A percentile compares a stretch with the other conserved stretches of the same genome.
Conservation (phyloP, 352 stramenopile species). For the Globisporangium acanthophoron region DNA sequence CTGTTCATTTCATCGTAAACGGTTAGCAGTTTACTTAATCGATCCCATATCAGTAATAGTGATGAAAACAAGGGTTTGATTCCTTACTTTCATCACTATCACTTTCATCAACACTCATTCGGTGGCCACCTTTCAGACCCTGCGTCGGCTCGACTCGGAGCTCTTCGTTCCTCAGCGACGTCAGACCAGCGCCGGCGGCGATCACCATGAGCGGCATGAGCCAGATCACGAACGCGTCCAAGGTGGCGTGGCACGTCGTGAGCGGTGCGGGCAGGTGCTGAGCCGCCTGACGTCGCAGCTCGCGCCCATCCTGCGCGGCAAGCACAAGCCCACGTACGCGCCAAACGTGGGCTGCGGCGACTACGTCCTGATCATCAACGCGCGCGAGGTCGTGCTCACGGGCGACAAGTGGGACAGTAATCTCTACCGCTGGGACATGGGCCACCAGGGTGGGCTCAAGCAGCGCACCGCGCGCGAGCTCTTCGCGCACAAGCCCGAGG, state of each 20-base stretch:
- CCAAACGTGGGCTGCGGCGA: conserved; percentile 98
- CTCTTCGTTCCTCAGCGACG: too few species aligned
- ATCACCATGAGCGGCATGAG: conserved; percentile 39
- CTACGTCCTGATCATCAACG: conserved; percentile 97
- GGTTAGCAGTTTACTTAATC: too few species aligned
- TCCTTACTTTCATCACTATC: too few species aligned
- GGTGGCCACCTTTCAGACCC: too few species aligned
- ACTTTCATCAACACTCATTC: too few species aligned
- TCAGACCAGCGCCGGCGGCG: too few species aligned
- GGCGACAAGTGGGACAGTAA: conserved; percentile 97
- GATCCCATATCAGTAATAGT: too few species aligned
- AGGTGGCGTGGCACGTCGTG: conserved; percentile 94
- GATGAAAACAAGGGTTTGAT: too few species aligned
- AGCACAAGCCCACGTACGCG: conserved; percentile 98
- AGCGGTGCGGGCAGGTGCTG: conserved; percentile 94
- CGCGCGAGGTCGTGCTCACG: conserved; percentile 93
- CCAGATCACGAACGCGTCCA: conserved; percentile 78
- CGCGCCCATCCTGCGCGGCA: conserved; percentile 94
- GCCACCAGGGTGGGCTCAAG: conserved; percentile 96
- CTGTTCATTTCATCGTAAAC: too few species aligned
- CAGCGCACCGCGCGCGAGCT: conserved; percentile 92
- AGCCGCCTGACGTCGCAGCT: conserved; percentile 95
- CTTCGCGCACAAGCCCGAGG: conserved; percentile 92
- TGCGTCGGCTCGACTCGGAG: too few species aligned
- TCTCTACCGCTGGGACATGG: conserved; percentile 98